Evolutionary conservation across 1,139 yeast species (phyloP).

Genomic region (Hyphopichia fennica): DNA sequence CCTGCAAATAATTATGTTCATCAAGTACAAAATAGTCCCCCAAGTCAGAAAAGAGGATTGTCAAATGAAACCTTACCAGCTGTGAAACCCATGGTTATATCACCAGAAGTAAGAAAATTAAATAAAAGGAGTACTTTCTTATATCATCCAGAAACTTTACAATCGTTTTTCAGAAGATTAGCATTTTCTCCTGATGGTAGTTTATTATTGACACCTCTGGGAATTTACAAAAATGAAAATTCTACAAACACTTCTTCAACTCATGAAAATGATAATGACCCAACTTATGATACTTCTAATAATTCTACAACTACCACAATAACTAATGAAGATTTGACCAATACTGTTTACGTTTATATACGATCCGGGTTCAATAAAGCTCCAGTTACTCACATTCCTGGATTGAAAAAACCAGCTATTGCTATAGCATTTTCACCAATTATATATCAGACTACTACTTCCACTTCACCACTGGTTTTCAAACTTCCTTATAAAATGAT

Average conservation of each 20-base stretch:
- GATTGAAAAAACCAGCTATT: slow-evolving; percentile 79
- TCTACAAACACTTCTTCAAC: slow-evolving; percentile 4
- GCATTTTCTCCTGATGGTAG: slow-evolving; percentile 89
- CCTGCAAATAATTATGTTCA: slow-evolving; percentile 8
- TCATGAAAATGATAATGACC: slow-evolving; percentile 2
- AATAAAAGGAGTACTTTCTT: slow-evolving; percentile 32
- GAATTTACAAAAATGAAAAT: slow-evolving; percentile 46
- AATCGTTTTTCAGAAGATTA: slow-evolving; percentile 85
- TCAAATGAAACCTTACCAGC: slow-evolving; percentile 38
- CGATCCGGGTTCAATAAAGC: slow-evolving; percentile 66
- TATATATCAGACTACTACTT: slow-evolving; percentile 41
- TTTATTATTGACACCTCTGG: slow-evolving; percentile 79
- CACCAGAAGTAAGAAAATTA: slow-evolving; percentile 7
- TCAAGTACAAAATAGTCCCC: slow-evolving; percentile 17
- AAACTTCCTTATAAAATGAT: slow-evolving; percentile 73
- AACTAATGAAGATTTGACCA: slow-evolving; percentile 37
- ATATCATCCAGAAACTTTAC: slow-evolving; percentile 83
- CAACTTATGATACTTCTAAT: slow-evolving; percentile 5
- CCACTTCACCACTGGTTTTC: slow-evolving; percentile 24
- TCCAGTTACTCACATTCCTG: slow-evolving; percentile 77
- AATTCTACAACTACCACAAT: slow-evolving; percentile 11
- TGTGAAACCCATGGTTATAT: slow-evolving; percentile 22
- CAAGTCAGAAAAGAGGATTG: slow-evolving; percentile 18
- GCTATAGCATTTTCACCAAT: slow-evolving; percentile 78
- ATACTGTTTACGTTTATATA: slow-evolving; percentile 77